A percentile compares a stretch with the other conserved stretches of the same genome.
Evolutionary conservation across 148 eudicot species (phyloP).

Genomic region (Oxyria digyna): DNA sequence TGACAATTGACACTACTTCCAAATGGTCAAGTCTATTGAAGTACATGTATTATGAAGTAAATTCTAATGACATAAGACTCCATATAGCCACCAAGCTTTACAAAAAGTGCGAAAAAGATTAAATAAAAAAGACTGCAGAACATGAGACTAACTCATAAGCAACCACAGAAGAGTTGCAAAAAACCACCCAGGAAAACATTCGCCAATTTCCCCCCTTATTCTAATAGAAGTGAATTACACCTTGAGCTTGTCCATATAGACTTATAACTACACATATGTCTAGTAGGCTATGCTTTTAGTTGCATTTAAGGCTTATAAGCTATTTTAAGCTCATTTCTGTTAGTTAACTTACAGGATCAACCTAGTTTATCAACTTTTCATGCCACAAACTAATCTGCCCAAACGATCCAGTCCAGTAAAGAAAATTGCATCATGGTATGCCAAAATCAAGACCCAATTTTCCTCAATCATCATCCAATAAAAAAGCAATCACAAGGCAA

Average conservation of each 20-base stretch:
- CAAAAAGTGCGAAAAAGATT: neutral
- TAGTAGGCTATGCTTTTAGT: neutral
- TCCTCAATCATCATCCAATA: neutral
- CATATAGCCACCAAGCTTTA: too few relatives aligned
- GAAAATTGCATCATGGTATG: neutral
- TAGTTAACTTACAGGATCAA: too few relatives aligned
- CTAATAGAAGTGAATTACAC: neutral
- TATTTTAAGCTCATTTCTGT: neutral
- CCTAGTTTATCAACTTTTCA: neutral
- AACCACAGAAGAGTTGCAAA: neutral
- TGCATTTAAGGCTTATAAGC: neutral
- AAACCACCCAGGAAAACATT: neutral
- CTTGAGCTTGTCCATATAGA: neutral
- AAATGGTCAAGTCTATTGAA: too few relatives aligned
- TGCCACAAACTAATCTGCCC: neutral
- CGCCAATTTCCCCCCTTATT: neutral
- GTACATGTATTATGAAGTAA: neutral
- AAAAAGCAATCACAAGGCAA: neutral
- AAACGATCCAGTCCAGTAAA: neutral
- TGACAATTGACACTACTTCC: neutral
- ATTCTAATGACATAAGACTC: neutral
- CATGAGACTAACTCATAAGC: neutral
- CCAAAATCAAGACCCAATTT: neutral
- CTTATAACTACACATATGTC: neutral
- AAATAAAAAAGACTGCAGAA: neutral